Percentiles rank a stretch among this genome's conserved stretches.
Conservation (phyloP, 352 stramenopile genomes). For the Phytophthora pistaciae region DNA sequence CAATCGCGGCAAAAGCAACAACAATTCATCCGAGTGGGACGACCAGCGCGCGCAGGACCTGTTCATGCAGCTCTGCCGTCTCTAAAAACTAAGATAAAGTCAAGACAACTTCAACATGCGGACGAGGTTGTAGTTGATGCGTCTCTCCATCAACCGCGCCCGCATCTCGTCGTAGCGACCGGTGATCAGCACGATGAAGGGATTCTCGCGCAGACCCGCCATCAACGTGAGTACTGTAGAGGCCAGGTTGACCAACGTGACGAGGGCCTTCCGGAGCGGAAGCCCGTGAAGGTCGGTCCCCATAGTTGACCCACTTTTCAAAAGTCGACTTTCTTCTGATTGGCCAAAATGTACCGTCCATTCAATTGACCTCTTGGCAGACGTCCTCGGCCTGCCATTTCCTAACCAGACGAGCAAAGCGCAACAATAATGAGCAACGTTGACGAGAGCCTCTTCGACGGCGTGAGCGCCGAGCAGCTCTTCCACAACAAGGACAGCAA, state of each 20-base stretch:
- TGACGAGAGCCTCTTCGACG: constrained; percentile 63
- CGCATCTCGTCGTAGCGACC: constrained; percentile 59
- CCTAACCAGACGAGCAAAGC: neutral
- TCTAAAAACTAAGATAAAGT: constrained; percentile 18
- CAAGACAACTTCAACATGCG: constrained; percentile 30
- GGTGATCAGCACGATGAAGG: constrained; percentile 49
- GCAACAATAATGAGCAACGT: constrained; percentile 17
- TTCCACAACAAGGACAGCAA: constrained; percentile 77
- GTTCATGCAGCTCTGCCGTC: constrained; percentile 70
- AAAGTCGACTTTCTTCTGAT: constrained; percentile 8
- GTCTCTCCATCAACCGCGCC: constrained; percentile 36
- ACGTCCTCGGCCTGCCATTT: constrained; percentile 18
- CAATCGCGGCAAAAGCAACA: constrained; percentile 14
- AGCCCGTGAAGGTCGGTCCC: constrained; percentile 14
- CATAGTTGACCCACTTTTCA: constrained; percentile 20
- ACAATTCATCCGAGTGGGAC: constrained; percentile 47
- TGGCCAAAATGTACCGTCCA: constrained; percentile 16
- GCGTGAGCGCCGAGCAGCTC: constrained; percentile 76
- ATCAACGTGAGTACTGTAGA: constrained; percentile 58
- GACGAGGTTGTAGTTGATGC: constrained; percentile 58
- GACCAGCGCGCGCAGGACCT: constrained; percentile 67
- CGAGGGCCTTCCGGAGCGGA: constrained; percentile 28
- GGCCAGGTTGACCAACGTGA: constrained; percentile 52
- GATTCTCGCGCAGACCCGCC: constrained; percentile 65
- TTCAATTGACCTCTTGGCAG: constrained; percentile 3